Base-by-base conservation (phyloP, 805 yeast genomes). In the Myxozyma kluyveri region DNA sequence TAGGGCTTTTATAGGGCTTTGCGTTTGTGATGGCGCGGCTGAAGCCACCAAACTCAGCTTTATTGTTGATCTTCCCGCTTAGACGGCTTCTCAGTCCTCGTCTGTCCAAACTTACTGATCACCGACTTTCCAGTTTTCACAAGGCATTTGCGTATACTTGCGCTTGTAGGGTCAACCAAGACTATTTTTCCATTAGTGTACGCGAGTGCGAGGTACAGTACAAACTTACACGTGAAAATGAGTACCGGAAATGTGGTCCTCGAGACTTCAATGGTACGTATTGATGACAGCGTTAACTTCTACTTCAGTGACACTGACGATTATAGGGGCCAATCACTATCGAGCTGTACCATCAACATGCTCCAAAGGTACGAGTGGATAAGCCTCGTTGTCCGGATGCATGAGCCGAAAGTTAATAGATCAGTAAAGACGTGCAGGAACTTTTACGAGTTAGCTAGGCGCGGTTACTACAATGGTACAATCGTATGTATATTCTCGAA, bases 381-480 rank as follows among this genome's bases (percentile, higher is more conserved):
- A 42, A 32, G 49, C 35, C 45, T 9, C 7, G 9, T 6, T 29
- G 41, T 24, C 9, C 5, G 32, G 14, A 26, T 37, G 6, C 27
- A 4, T 32, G 19, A n/a, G 9, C 35, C 19, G 18, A 31, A 12
- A 14, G 21, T n/a, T 35, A 18, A 5, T 31, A n/a, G 24, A 32
- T 18, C 19, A 14, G 14, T 10, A 18, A 22, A 57, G 61, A 52
- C 61, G 7, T 58, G 61, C 53, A 45, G 52, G 54, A 58, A 58
- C 45, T 56, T 58, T 26, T 47, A 49, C 27, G 57, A 57, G 29
- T 32, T 58, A 43, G 67, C 69, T 1, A 50, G 67, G 29, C 43
- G 60, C 42, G 70, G 70, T 6, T 67, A 65, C 42, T 67, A 65
- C 36, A 51, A 68, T 41, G 69, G 68, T 12, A 53, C 62, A 17